Conservation (phyloP, 208 protist species). For the Crithidia expoeki region DNA sequence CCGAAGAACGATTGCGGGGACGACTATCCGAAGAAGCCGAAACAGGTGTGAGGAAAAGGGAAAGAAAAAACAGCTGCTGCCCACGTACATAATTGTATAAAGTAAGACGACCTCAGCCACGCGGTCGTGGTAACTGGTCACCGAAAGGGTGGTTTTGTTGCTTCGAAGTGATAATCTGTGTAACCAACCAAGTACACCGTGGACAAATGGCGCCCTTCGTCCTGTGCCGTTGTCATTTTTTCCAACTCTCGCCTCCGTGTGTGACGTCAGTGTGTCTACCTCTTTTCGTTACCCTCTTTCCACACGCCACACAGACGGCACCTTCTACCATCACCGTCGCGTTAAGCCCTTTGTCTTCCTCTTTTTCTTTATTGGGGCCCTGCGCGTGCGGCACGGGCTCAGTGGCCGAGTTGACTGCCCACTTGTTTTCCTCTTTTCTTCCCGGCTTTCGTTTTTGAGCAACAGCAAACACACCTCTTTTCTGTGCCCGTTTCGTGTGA, state of each 20-base stretch:
- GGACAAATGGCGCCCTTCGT: background rate
- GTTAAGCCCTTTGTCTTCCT: background rate
- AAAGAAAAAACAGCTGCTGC: background rate
- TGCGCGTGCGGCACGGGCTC: background rate
- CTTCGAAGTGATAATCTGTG: background rate
- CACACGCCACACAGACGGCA: background rate
- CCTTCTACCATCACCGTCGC: background rate
- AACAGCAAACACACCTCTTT: background rate
- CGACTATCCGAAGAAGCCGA: conserved; percentile 21
- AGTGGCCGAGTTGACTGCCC: background rate
- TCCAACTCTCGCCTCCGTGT: too few species aligned
- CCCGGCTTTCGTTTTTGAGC: background rate
- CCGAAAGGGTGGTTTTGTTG: conserved; percentile 14
- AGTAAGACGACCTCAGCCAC: background rate
- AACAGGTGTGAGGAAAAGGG: conserved; percentile 24
- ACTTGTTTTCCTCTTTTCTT: conserved; percentile 14
- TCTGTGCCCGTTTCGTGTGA: too few species aligned
- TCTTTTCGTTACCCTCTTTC: background rate
- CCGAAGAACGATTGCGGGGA: conserved; percentile 10
- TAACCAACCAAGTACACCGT: background rate
- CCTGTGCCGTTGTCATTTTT: background rate
- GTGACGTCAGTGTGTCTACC: background rate
- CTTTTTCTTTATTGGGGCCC: background rate
- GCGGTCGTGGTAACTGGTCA: background rate
- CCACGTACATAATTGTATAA: background rate